These are phyloP conservation scores for Trypanosoma theileri DNA, from an alignment of 208 protist genomes.

Conservation along the genomic window DNA sequence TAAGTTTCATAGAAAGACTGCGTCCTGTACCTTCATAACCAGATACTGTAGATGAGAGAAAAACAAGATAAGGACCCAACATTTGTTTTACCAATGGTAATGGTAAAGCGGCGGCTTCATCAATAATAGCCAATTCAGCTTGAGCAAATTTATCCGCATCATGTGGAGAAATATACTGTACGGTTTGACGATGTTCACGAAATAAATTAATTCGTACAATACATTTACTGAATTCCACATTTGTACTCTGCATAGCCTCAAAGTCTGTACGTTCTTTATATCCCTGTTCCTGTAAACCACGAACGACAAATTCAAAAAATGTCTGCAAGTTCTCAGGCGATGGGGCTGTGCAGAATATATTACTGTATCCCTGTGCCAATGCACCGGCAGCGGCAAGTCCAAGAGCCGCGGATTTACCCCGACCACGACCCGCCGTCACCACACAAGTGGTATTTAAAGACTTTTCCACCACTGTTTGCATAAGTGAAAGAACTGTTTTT, in stretches of 20 bases:
- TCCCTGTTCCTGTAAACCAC: slow-evolving; percentile 94
- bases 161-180: slow-evolving; percentile 96
- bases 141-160: slow-evolving; percentile 93
- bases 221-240: slow-evolving; percentile 94
- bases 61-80: slow-evolving; percentile 98
- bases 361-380: slow-evolving; percentile 97
- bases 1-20: slow-evolving; percentile 99
- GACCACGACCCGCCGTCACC: slow-evolving; percentile 96
- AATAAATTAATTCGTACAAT: slow-evolving; percentile 98
- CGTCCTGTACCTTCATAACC: slow-evolving; percentile 99
- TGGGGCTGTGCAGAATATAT: slow-evolving; percentile 99
- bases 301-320: slow-evolving; percentile 99
- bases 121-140: slow-evolving; percentile 98
- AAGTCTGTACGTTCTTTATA: slow-evolving; percentile 98
- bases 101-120: slow-evolving; percentile 99
- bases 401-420: slow-evolving; percentile 97
- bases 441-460: slow-evolving; percentile 95
- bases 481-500: slow-evolving; percentile 96
- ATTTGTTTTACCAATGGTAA: slow-evolving; percentile 97
- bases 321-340: slow-evolving; percentile 98
- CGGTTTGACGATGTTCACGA: slow-evolving; percentile 97
- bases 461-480: slow-evolving; percentile 97
- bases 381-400: slow-evolving; percentile 96
- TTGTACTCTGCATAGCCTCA: slow-evolving; percentile 93
- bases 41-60: slow-evolving; percentile 98